These are phyloP conservation scores for Moesziomyces globuligerus DNA, from an alignment of 1,284 basidiomycete species.

Conservation along the genomic window DNA sequence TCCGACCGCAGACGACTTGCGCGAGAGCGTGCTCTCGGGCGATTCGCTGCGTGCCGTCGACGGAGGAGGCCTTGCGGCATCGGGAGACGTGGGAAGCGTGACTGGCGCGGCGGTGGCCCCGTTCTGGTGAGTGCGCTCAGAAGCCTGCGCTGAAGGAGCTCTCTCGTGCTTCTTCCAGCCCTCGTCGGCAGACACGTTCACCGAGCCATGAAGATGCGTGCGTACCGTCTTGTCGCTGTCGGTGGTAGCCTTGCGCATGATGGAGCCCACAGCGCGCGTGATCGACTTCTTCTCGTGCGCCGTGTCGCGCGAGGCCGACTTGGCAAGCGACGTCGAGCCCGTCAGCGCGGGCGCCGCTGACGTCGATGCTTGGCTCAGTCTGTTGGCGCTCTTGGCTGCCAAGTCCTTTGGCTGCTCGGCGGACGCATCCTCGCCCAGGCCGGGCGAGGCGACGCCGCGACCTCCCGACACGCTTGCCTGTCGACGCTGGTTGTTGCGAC, in stretches of 20 bases:
- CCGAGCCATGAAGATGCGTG: slow-evolving; percentile 2
- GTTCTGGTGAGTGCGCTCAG: slow-evolving; percentile 3
- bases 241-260: slow-evolving; percentile 37
- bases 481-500: slow-evolving; percentile 46
- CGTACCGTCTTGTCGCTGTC: slow-evolving; percentile 45
- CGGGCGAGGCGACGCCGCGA: slow-evolving; percentile 10
- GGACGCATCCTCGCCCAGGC: slow-evolving; percentile 14
- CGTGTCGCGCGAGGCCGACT: slow-evolving; percentile 32
- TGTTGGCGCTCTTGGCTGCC: slow-evolving; percentile 15
- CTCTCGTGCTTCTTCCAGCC: slow-evolving; percentile 19
- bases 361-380: slow-evolving; percentile 2
- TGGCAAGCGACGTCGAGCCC: slow-evolving; percentile 14
- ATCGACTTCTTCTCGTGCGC: slow-evolving; percentile 32
- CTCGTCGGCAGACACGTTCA: slow-evolving; percentile 1
- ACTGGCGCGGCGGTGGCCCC: neutral
- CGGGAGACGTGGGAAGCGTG: neutral
- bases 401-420: slow-evolving; percentile 15
- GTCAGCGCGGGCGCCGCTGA: slow-evolving; percentile 9
- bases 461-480: slow-evolving; percentile 20
- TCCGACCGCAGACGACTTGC: slow-evolving; percentile 35
- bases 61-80: neutral
- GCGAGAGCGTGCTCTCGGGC: slow-evolving; percentile 31
- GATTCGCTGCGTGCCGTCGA: slow-evolving; percentile 19
- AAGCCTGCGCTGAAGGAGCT: slow-evolving; percentile 5
- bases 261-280: slow-evolving; percentile 40